Conservation (phyloP, 2,329 filamentous ascomycete species). For the Botryosphaeria dothidea region DNA sequence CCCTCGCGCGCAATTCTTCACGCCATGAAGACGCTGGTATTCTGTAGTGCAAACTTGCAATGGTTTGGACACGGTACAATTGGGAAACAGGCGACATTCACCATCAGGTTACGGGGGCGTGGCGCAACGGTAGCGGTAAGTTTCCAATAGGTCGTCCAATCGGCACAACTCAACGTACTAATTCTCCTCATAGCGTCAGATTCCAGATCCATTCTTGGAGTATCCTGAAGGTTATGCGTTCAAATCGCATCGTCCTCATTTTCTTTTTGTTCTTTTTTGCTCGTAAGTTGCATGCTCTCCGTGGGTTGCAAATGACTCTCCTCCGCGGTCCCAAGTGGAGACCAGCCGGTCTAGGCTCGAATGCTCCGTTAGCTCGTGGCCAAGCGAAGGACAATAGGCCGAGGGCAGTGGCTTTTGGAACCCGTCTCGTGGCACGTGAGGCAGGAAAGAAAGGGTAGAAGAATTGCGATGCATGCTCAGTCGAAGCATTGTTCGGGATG, state of each 20-base stretch:
- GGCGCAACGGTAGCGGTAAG: conserved; percentile 14
- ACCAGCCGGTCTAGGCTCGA: background rate
- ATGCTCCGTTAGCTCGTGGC: background rate
- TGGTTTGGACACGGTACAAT: background rate
- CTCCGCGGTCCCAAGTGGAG: background rate
- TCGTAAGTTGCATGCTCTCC: background rate
- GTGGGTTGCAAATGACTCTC: background rate
- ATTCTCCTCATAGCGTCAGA: conserved; percentile 7
- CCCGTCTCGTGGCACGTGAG: too few relatives aligned
- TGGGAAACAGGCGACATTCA: background rate
- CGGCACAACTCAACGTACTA: background rate
- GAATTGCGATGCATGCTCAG: too few relatives aligned
- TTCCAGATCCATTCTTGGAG: conserved; percentile 9
- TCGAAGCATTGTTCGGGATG: too few relatives aligned
- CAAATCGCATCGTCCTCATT: conserved; percentile 12
- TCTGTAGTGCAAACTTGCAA: background rate
- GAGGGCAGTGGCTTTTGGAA: background rate
- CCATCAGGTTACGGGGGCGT: background rate
- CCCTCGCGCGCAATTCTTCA: background rate
- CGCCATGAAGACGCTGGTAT: background rate
- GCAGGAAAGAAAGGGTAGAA: too few relatives aligned
- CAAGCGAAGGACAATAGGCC: background rate
- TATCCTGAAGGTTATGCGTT: conserved; percentile 11
- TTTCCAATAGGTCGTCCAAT: background rate
- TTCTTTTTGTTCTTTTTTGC: background rate